Percentiles rank a stretch among this genome's conserved stretches.
These are phyloP conservation scores for Saccharomycopsis capsularis DNA, from an alignment of 805 yeast genomes.

Conservation along the genomic window DNA sequence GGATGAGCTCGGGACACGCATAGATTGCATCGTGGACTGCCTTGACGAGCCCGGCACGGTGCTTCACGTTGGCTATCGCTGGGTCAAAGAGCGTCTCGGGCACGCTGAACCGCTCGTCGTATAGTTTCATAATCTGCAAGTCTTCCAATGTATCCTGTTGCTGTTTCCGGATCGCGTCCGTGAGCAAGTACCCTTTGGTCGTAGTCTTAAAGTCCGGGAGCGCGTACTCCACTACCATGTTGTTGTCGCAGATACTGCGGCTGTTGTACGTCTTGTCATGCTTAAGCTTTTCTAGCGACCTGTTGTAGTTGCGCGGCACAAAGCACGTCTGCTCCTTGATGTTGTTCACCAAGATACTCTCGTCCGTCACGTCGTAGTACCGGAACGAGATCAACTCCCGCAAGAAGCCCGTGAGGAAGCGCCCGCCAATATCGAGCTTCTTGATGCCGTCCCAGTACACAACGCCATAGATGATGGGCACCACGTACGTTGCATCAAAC, in stretches of 20 bases:
- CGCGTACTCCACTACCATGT: slow-evolving; percentile 57
- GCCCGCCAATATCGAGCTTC: slow-evolving; percentile 82
- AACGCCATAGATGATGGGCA: slow-evolving; percentile 76
- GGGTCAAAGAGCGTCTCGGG: slow-evolving; percentile 90
- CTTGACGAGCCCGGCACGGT: slow-evolving; percentile 70
- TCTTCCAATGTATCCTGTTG: slow-evolving; percentile 34
- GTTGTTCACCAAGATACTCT: slow-evolving; percentile 73
- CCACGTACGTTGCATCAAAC: slow-evolving; percentile 76
- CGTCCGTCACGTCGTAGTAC: slow-evolving; percentile 91
- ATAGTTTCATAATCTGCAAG: slow-evolving; percentile 57
- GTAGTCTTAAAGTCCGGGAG: slow-evolving; percentile 84
- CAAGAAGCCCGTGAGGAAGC: slow-evolving; percentile 71
- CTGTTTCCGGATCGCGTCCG: slow-evolving; percentile 25
- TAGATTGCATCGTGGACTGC: slow-evolving; percentile 61
- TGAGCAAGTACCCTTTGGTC: slow-evolving; percentile 61
- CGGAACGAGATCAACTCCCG: slow-evolving; percentile 83
- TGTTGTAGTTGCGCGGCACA: slow-evolving; percentile 53
- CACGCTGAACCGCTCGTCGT: slow-evolving; percentile 80
- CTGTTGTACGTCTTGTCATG: slow-evolving; percentile 20
- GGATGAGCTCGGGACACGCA: slow-evolving; percentile 61
- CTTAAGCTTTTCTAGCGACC: slow-evolving; percentile 38
- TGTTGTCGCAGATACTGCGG: slow-evolving; percentile 23
- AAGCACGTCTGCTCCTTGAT: slow-evolving; percentile 75
- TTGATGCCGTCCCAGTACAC: slow-evolving; percentile 71
- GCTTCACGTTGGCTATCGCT: slow-evolving; percentile 63